Base-by-base conservation (phyloP, 768 basidiomycete genomes). In the Lyophyllum shimeji region DNA sequence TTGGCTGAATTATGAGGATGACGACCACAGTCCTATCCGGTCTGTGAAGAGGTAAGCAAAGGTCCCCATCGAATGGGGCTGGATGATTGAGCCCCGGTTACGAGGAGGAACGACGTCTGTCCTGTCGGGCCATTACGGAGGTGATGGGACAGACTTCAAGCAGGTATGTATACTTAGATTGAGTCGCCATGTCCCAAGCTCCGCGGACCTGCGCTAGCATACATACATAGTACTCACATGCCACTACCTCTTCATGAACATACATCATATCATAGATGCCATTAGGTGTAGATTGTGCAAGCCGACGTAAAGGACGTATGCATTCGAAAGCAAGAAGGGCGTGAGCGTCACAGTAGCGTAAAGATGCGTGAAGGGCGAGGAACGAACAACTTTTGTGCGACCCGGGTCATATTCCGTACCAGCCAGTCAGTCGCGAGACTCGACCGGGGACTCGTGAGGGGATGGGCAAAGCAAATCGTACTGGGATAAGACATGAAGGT, bases 301-400 rank as follows among this genome's bases (percentile, higher is more conserved):
- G 37, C 31, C 54, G 53, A 27, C 43, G 33, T 40, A n/a, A 37
- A 37, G 13, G 46, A 18, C 25, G 45, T 54, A 25, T 51, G 31
- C 24, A 31, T 44, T 23, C 25, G 42, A 53, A 49, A 49, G 45
- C 46, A 47, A 33, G 27, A 46, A 48, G 50, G n/a, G 50, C 51
- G 46, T 56, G 46, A 56, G 8, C 18, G 18, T 46, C 9, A 37
- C 29, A 8, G 15, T 18, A 46, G 52, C 53, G 49, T 56, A 21
- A 56, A 12, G 23, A 50, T 46, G 45, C 58, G 48, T 56, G 43
- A 50, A 37, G 15, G 15, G 24, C n/a, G n/a, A n/a, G n/a, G 27
- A 25, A 54, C 24, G 20, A 55, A 44, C 29, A 37, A 21, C 37
- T 52, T 44, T 45, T 34, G 48, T 52, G 46, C 49, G 23, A 52